Conservation (phyloP, 1,284 basidiomycete species). For the Peniophora sp. region DNA sequence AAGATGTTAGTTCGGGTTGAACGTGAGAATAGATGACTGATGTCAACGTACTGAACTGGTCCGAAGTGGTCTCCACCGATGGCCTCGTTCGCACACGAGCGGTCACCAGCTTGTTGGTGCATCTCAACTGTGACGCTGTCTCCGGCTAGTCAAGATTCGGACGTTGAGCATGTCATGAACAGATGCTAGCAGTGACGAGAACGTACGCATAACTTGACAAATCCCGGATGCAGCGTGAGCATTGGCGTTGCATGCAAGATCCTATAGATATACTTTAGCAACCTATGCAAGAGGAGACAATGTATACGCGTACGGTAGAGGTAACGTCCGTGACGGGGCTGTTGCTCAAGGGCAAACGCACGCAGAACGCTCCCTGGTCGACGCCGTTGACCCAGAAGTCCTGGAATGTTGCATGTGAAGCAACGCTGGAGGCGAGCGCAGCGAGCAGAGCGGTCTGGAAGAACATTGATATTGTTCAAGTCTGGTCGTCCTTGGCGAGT, state of each 20-base stretch:
- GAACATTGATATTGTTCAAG: slow-evolving; percentile 11
- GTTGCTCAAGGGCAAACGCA: slow-evolving; percentile 36
- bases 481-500: too few relatives aligned
- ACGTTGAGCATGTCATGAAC: too few relatives aligned
- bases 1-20: slow-evolving; percentile 7
- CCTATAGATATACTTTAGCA: slow-evolving; percentile 18
- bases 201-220: slow-evolving; percentile 32
- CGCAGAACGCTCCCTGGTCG: slow-evolving; percentile 39
- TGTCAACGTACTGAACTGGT: slow-evolving; percentile 23
- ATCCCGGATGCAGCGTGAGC: slow-evolving; percentile 24
- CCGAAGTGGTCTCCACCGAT: slow-evolving; percentile 41
- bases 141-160: slow-evolving; percentile 24
- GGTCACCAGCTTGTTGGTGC: slow-evolving; percentile 43
- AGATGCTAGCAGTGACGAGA: too few relatives aligned
- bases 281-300: neutral
- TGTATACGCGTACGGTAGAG: slow-evolving; percentile 20
- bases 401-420: slow-evolving; percentile 46
- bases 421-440: slow-evolving; percentile 28
- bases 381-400: slow-evolving; percentile 45
- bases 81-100: slow-evolving; percentile 37
- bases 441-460: slow-evolving; percentile 23
- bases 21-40: neutral
- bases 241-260: slow-evolving; percentile 40
- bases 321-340: slow-evolving; percentile 36
- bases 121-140: slow-evolving; percentile 43